These are phyloP conservation scores for Ceratobasidium theobromae DNA, from an alignment of 1,284 basidiomycete genomes.

Conservation along the genomic window DNA sequence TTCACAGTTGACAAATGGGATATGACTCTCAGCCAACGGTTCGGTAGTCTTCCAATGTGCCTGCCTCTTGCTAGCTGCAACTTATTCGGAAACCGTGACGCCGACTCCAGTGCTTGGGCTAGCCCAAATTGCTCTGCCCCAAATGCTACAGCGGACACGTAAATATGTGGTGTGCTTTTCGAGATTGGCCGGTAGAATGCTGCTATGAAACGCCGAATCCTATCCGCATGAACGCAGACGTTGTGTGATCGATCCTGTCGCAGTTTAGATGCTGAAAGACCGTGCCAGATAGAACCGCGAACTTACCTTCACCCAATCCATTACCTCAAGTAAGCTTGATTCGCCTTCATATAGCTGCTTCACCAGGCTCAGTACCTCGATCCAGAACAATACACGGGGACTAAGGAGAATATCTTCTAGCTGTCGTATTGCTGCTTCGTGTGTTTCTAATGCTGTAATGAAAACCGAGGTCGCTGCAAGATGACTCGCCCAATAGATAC, in stretches of 20 bases:
- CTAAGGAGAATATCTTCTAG: not conserved
- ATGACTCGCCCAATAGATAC: slow-evolving; percentile 17
- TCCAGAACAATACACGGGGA: slow-evolving; percentile 10
- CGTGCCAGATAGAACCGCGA: not conserved
- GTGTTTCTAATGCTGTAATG: too few relatives aligned
- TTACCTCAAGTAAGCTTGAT: not conserved
- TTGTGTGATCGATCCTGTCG: not conserved
- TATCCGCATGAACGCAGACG: not conserved
- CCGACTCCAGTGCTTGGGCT: not conserved
- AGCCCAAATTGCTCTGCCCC: not conserved
- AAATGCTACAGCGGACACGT: slow-evolving; percentile 17
- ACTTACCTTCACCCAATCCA: not conserved
- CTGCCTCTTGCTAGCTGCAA: not conserved
- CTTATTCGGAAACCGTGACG: not conserved
- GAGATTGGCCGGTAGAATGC: slow-evolving; percentile 10
- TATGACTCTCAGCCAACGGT: not conserved
- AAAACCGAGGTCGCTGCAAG: not conserved
- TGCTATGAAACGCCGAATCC: not conserved
- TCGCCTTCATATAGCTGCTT: not conserved
- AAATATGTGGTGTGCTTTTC: slow-evolving; percentile 14
- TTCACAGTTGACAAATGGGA: not conserved
- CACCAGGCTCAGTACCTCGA: slow-evolving; percentile 26
- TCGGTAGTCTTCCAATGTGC: too few relatives aligned
- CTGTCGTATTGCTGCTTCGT: too few relatives aligned
- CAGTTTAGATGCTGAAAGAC: not conserved